Evolutionary conservation across 2,329 filamentous ascomycete genomes (phyloP).

Genomic region (Ophiostoma perfectum): DNA sequence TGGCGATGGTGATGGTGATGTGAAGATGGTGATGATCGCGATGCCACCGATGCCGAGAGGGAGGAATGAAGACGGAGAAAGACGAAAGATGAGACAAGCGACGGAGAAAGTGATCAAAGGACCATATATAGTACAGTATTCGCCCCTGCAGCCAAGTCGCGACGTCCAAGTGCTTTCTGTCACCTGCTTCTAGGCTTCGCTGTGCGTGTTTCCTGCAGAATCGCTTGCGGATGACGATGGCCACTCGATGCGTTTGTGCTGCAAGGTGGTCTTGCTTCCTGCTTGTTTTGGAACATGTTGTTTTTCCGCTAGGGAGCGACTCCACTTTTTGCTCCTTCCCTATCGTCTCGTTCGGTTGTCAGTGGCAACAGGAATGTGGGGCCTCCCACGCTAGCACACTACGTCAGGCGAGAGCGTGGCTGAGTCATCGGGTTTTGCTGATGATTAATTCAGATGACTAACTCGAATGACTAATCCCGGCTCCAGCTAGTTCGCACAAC

Average conservation of each 20-base stretch:
- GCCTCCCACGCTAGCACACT: constrained; percentile 5
- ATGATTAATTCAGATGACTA: constrained; percentile 5
- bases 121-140: constrained; percentile 1
- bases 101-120: background rate
- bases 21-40: background rate
- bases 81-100: background rate
- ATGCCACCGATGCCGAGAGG: background rate
- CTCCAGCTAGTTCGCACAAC: background rate
- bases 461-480: background rate
- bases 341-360: constrained; percentile 15
- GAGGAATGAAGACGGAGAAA: background rate
- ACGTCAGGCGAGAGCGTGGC: constrained; percentile 2
- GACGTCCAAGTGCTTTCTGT: background rate
- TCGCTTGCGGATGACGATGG: background rate
- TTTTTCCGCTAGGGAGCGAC: constrained; percentile 10
- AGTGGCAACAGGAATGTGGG: constrained; percentile 20
- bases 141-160: background rate
- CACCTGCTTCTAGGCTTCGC: background rate
- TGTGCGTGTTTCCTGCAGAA: constrained; percentile 5
- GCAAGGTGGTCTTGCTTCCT: background rate
- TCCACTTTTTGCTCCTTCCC: background rate
- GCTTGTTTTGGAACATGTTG: background rate
- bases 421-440: background rate
- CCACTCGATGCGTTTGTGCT: background rate
- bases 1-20: constrained; percentile 3